Base-by-base conservation (phyloP, 2,329 filamentous ascomycete species). In the Didymella keratinophila region DNA sequence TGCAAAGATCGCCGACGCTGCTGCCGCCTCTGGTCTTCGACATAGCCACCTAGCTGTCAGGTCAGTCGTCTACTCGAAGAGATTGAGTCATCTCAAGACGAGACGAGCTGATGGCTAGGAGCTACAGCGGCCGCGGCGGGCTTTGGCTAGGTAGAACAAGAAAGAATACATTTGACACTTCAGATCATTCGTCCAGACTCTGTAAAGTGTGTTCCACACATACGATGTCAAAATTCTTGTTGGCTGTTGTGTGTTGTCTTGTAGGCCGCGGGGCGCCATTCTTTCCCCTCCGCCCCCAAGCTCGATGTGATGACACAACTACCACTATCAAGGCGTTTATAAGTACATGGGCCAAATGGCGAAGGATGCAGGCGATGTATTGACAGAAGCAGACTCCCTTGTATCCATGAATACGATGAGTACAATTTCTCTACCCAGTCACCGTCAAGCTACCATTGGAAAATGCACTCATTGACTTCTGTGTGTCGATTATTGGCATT, bases 61-160 rank as follows among this genome's bases (percentile, higher is more conserved):
- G 5, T 21, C 50, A 32, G 45, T 45, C 39, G 32, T 49, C 49
- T 39, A 25, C 37, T 21, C 37, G 5, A 20, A 49, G 56, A 58
- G 56, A 58, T 58, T 58, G 20, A 39, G 32, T 53, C 25, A 46
- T 58, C 56, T 58, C 56, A 34, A 37, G 12, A 37, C 45, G 25
- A 39, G 39, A 34, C 42, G 39, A 27, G 44, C 49, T 58, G 39
- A 21, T 28, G 44, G 41, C 23, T 27, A 34, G 30, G 30, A 30
- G 11, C 10, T 30, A 41, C 32, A 45, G 50, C 39, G 32, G 49
- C 37, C 14, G 49, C n/a, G 32, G 18, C 21, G 44, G 44, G 28
- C 43, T 53, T 28, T 16, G 44, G 49, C 56, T 50, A 58, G 45
- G 20, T 53, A 58, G 16, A 41, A 8, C 16, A 18, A 53, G 2